Evolutionary conservation across 2,329 filamentous ascomycete species (phyloP), one percentile per base, ranked within the genome.

Genomic region (Chaetomiaceae sp.): DNA sequence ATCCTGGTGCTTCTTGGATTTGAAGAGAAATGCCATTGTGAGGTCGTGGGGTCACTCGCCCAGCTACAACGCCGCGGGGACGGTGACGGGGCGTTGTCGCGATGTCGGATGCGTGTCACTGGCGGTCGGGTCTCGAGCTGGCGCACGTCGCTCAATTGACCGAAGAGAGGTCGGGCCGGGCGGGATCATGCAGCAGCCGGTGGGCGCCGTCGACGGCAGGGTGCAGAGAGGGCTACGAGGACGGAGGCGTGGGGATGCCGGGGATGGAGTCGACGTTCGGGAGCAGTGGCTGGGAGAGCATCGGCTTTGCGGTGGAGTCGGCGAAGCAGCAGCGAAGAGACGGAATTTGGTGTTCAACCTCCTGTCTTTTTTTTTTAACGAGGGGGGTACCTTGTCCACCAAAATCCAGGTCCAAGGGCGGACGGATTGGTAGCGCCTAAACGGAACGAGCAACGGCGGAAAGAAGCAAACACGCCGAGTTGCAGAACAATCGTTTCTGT

Each of bases 21-120:
- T 89, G 76, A 91, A 91, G 58, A 91, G 79, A 71, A 91, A 91
- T 61, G 87, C 84, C 87, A 91, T 91, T 71, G 70, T 77, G 70
- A 66, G 64, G 71, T 66, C 47, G 34, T 59, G 47, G 31, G 68
- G 64, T 65, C 67, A 65, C 69, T 59, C 68, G 70, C 69, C 67
- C 64, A 64, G 67, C 66, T 69, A 69, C 63, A 36, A 19, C 17
- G 49, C 45, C 48, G 52, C 25, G 31, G 19, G 39, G 23, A 52
- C 47, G 54, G 23, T 23, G 40, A 46, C 22, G 46, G 50, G 34
- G 38, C 37, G 54, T 40, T 40, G 58, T 47, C 39, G 61, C 38
- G 47, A 47, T 51, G 51, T 47, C 44, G 47, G 45, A 44, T 51
- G 47, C 40, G 42, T 34, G n/a, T 47, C 40, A 42, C 46, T 37